Base-by-base conservation (phyloP, 1,139 yeast genomes). In the Taiozyma sp. region DNA sequence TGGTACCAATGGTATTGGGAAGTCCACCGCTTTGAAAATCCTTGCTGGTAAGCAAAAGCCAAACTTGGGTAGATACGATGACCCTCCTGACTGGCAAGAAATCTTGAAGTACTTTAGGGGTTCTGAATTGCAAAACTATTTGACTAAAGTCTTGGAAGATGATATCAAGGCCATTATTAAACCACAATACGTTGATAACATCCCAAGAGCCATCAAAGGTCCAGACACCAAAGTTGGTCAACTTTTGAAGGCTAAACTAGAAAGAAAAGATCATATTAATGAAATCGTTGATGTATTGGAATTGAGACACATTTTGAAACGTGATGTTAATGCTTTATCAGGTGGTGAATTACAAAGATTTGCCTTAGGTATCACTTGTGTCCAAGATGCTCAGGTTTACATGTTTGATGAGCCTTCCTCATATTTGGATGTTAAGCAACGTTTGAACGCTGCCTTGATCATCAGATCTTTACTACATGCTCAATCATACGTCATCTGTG, bases 371-470 rank as follows among this genome's bases (percentile, higher is more conserved):
- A 85, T 93, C 90, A 88, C 98, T 22, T 90, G 97, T 77, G 92
- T 92, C 46, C 98, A 93, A 73, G 78, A 76, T 39, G 98, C 98
- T 52, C 89, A 91, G 64, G 98, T 93, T 47, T 93, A 93, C 74
- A 93, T 93, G 99, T 93, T 93, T 71, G 99, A 93, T 75, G 99
- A 93, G 76, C 99, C 99, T 48, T 92, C 98, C 29, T 93, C 99
- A 14, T 93, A 93, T 73, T 77, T 93, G 71, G 99, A 93, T 80
- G 98, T 93, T 59, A 93, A 93, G 74, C 99, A 93, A 75, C 93
- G 99, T 83, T 82, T 93, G 70, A 88, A 95, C 67, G 99, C 99
- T 51, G 99, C 99, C 53, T 85, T 84, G 71, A 84, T 90, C 66
- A 93, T 93, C 65, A 85, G 99, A 74, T 84, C 95, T 29, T 76